Conservation (phyloP, 208 protist genomes). For the Histomonas meleagridis region DNA sequence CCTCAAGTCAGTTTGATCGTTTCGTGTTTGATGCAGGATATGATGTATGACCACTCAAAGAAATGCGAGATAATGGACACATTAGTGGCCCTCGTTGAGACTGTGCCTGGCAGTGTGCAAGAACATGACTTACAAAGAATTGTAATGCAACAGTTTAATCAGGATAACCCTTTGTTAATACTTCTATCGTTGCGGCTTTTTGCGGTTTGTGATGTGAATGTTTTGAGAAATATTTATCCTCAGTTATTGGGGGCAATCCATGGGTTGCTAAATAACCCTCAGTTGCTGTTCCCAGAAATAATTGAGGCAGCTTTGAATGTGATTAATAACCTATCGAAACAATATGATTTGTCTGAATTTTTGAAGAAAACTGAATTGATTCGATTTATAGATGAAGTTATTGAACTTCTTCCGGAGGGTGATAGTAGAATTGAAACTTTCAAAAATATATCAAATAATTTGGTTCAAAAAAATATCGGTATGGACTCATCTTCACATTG, state of each 20-base stretch:
- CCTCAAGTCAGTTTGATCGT: not conserved
- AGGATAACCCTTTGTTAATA: not conserved
- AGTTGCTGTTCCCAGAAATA: slow-evolving; percentile 6
- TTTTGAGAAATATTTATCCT: not conserved
- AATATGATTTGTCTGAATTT: not conserved
- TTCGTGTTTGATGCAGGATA: slow-evolving; percentile 23
- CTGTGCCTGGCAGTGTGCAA: not conserved
- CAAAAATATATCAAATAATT: not conserved
- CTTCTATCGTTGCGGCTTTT: not conserved
- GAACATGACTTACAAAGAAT: slow-evolving; percentile 12
- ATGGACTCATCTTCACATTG: too few relatives aligned
- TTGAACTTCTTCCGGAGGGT: not conserved
- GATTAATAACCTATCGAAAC: not conserved
- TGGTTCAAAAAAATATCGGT: too few relatives aligned
- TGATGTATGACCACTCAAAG: not conserved
- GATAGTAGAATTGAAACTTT: not conserved
- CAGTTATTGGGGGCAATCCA: not conserved
- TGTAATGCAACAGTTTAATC: not conserved
- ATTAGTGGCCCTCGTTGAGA: not conserved
- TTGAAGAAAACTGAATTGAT: not conserved
- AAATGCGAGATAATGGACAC: not conserved
- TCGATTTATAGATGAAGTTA: not conserved
- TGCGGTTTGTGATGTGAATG: not conserved
- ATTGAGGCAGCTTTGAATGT: not conserved
- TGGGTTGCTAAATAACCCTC: not conserved